phyloP scores from a whole-genome alignment of 1,139 yeast genomes.

The Candida freyschussii region DNA sequence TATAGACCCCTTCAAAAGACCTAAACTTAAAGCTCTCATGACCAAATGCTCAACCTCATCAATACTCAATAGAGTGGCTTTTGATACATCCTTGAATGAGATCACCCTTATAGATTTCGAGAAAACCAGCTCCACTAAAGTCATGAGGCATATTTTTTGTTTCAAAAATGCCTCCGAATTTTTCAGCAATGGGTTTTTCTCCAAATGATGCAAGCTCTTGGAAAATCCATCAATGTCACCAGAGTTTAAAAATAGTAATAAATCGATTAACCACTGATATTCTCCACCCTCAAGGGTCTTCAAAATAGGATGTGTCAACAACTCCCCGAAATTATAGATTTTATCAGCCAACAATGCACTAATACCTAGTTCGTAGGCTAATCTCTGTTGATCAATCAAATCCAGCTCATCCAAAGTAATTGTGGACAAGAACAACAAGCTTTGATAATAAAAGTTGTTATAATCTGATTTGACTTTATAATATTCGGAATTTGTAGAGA shows the following conservation, averaged over 20 bases:
- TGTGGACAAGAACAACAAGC: slow-evolving; percentile 60
- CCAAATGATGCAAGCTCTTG: slow-evolving; percentile 38
- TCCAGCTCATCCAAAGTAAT: slow-evolving; percentile 45
- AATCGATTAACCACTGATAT: slow-evolving; percentile 68
- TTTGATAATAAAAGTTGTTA: slow-evolving; percentile 70
- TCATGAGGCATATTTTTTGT: slow-evolving; percentile 90
- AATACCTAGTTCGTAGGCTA: slow-evolving; percentile 78
- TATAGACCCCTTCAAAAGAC: slow-evolving; percentile 77
- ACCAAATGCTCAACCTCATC: slow-evolving; percentile 80
- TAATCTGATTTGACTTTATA: slow-evolving; percentile 73
- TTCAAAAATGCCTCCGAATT: slow-evolving; percentile 63
- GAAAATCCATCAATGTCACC: slow-evolving; percentile 71
- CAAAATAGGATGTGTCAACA: slow-evolving; percentile 83
- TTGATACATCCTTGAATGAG: slow-evolving; percentile 67
- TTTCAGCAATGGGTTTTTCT: slow-evolving; percentile 56
- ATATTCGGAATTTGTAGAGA: slow-evolving; percentile 73
- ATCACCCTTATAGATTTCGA: slow-evolving; percentile 70
- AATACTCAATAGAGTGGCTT: slow-evolving; percentile 61
- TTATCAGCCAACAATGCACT: slow-evolving; percentile 90
- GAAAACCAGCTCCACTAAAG: slow-evolving; percentile 84
- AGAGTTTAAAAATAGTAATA: slow-evolving; percentile 65
- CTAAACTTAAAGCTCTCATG: slow-evolving; percentile 85
- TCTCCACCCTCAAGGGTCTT: slow-evolving; percentile 44
- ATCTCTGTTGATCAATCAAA: slow-evolving; percentile 45
- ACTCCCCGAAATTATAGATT: slow-evolving; percentile 93